Evolutionary conservation across 495 filamentous ascomycete genomes (phyloP), one percentile per base, ranked within the genome.

Genomic region (Geoglossum glabrum): DNA sequence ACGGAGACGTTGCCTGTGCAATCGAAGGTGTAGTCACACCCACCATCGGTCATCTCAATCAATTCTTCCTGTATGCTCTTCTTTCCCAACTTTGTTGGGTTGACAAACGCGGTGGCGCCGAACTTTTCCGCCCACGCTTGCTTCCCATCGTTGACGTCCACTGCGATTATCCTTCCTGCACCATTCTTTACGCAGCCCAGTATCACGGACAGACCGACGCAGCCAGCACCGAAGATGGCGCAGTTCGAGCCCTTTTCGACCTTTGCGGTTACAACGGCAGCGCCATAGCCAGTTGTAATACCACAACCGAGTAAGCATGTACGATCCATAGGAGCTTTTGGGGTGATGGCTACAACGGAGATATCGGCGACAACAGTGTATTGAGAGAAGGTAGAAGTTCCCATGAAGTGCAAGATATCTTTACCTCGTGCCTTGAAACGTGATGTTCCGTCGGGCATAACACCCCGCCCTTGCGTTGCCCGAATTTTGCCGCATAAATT

Each of bases 401-500:
- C 92, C 92, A 98, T 98, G 75, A 97, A 98, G 76, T 98, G 92
- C 33, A 98, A 81, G 54, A 98, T 78, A 63, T 90, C 83, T 72
- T 95, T 82, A 65, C 92, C 92, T 67, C 88, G 90, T 73, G 85
- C 89, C 66, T 78, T 85, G 81, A 98, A 97, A 54, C 92, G 86
- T 47, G 86, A 86, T 63, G 93, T 96, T 56, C 92, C 93, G 68
- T 98, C 92, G 43, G 92, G 92, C 90, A 98, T 95, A 56, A 97
- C 86, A 69, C 92, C 92, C 67, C 77, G 82, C 62, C 92, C 92
- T 73, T 98, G 92, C 13, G 92, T 98, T 30, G 88, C 86, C 63
- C 92, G 85, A 73, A 98, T 98, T 78, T 96, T 97, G 69, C 93
- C 92, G 74, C 92, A 98, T 55, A 98, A 86, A 73, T 98, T 98